Evolutionary conservation across 306 rosid genomes (phyloP).

Genomic region (Styphnolobium japonicum): DNA sequence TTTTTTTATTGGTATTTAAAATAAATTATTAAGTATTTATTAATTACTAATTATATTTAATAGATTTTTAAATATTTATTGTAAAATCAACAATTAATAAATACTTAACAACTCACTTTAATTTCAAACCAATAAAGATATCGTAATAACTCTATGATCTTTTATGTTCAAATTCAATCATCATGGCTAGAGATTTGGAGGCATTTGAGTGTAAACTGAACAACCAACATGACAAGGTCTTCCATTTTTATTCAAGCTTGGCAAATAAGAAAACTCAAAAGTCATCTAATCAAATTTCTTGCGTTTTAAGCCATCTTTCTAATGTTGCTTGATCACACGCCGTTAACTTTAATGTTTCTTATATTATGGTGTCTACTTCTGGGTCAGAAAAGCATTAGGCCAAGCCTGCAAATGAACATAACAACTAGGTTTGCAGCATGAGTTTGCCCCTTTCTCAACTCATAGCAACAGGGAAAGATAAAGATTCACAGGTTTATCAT

Average conservation of each 20-base stretch:
- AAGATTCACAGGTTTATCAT: not conserved
- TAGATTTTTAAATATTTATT: no score
- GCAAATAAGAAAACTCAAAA: not conserved
- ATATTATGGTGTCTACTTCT: not conserved
- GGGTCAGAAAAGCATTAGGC: not conserved
- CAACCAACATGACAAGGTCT: not conserved
- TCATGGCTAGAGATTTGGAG: not conserved
- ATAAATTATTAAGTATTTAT: no score
- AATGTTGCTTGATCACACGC: not conserved
- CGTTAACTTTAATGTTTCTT: not conserved
- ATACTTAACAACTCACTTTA: no score
- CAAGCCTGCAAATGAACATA: not conserved
- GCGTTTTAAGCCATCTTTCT: conserved; percentile 13
- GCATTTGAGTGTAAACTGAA: not conserved
- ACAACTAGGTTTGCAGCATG: not conserved
- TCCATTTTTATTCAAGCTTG: not conserved
- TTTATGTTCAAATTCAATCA: not conserved
- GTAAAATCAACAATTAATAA: no score
- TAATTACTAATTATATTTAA: no score
- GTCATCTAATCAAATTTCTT: not conserved
- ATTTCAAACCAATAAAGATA: no score
- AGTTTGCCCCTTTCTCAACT: not conserved
- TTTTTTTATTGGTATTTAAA: no score
- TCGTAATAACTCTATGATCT: not conserved
- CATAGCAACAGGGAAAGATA: not conserved